Evolutionary conservation across 2,329 filamentous ascomycete genomes (phyloP).

Genomic region (Aspergillus sp.): DNA sequence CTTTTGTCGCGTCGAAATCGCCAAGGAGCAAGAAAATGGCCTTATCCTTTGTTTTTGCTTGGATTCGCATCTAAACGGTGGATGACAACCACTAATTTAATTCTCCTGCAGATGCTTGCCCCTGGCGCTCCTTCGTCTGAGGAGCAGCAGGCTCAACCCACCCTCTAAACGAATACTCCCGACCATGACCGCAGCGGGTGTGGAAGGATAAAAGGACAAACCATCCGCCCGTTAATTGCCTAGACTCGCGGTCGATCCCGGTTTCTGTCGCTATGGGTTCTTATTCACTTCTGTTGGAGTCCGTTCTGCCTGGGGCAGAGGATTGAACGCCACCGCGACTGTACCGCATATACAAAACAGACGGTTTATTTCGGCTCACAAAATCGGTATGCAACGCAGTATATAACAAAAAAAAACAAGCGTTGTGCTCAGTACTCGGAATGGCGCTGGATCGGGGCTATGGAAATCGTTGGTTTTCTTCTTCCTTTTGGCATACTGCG

Average conservation of each 20-base stretch:
- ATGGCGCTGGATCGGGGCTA: conserved; percentile 14
- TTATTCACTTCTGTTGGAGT: conserved; percentile 5
- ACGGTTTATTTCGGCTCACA: neutral
- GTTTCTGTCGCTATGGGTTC: conserved; percentile 7
- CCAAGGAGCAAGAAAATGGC: conserved; percentile 4
- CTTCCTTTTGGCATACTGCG: conserved; percentile 12
- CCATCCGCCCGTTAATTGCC: conserved; percentile 7
- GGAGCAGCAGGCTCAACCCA: conserved; percentile 32
- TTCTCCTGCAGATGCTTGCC: conserved; percentile 40
- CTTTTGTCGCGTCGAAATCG: conserved; percentile 5
- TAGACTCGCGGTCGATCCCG: conserved; percentile 6
- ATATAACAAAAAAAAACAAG: conserved; percentile 9
- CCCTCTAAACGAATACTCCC: conserved; percentile 35
- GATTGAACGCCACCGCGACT: neutral
- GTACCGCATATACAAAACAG: neutral
- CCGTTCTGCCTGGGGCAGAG: conserved; percentile 11
- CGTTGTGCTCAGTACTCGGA: neutral
- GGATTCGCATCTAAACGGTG: neutral
- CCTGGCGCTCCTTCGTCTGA: conserved; percentile 33
- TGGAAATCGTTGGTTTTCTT: conserved; percentile 8
- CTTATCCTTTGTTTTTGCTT: neutral
- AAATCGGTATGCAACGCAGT: neutral
- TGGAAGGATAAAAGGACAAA: conserved; percentile 11
- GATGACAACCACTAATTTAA: conserved; percentile 15
- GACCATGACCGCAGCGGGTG: conserved; percentile 22